Conservation (phyloP, 2,329 filamentous ascomycete species). For the Botrytis deweyae region DNA sequence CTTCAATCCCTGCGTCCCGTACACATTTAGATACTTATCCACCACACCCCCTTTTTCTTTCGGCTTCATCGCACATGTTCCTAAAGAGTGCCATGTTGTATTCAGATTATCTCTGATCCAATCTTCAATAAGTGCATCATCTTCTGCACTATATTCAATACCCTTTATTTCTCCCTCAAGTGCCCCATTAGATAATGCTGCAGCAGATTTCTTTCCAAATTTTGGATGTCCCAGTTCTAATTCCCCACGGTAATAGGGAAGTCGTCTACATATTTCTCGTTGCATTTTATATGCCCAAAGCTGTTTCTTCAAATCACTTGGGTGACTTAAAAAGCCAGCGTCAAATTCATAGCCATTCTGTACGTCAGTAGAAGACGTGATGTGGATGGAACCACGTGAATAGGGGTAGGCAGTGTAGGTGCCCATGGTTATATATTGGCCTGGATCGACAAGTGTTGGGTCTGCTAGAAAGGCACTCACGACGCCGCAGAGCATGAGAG, state of each 20-base stretch:
- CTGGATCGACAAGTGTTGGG: conserved; percentile 40
- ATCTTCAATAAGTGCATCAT: conserved; percentile 44
- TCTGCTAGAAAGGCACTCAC: conserved; percentile 48
- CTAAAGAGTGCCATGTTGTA: conserved; percentile 45
- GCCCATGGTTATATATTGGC: conserved; percentile 53
- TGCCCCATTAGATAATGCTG: conserved; percentile 36
- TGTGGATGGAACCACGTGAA: conserved; percentile 61
- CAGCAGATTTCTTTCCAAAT: conserved; percentile 46
- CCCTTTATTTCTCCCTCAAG: conserved; percentile 38
- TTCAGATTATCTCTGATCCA: conserved; percentile 44
- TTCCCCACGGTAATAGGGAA: conserved; percentile 52
- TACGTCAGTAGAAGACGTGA: conserved; percentile 46
- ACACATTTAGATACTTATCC: conserved; percentile 43
- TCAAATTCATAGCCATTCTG: conserved; percentile 54
- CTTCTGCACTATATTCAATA: conserved; percentile 41
- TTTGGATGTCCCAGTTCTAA: conserved; percentile 45
- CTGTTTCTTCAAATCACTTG: conserved; percentile 57
- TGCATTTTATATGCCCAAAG: conserved; percentile 64
- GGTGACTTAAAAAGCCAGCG: conserved; percentile 55
- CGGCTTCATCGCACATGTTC: conserved; percentile 44
- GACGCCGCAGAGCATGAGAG: conserved; percentile 53
- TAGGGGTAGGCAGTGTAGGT: conserved; percentile 60
- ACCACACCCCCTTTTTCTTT: conserved; percentile 43
- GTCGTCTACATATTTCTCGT: conserved; percentile 60
- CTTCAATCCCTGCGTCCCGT: conserved; percentile 44